Evolutionary conservation across 305 asterid species (phyloP).

Genomic region (Nicotiana rustica): DNA sequence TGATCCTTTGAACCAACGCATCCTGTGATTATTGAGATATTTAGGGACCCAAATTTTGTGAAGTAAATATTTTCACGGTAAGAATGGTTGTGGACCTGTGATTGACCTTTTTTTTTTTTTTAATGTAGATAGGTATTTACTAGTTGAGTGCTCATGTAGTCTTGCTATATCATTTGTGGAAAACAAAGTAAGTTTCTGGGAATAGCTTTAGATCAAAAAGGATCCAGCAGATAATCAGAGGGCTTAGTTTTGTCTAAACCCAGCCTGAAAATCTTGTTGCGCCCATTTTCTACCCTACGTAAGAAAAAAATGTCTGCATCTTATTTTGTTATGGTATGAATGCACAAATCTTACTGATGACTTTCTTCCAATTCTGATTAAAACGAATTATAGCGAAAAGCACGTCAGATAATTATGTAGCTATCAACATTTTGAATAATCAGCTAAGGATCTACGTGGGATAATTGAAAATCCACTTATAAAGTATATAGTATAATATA

Average conservation of each 20-base stretch:
- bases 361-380: too few relatives aligned
- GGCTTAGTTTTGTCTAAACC: too few relatives aligned
- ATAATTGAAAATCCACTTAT: constrained; percentile 67
- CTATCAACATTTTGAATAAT: constrained; percentile 43
- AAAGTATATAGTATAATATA: constrained; percentile 39
- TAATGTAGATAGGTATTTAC: neutral
- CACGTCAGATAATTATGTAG: constrained; percentile 42
- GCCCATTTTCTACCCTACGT: too few relatives aligned
- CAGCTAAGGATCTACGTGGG: constrained; percentile 52
- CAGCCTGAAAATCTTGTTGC: too few relatives aligned
- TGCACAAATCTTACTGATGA: too few relatives aligned
- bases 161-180: too few relatives aligned
- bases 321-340: too few relatives aligned
- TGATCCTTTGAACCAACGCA: neutral
- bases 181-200: too few relatives aligned
- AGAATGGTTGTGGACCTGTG: neutral
- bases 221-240: too few relatives aligned
- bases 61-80: constrained; percentile 7
- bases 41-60: neutral
- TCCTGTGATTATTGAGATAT: constrained; percentile 16
- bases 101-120: neutral
- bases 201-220: too few relatives aligned
- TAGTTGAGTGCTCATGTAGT: neutral
- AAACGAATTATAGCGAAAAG: neutral
- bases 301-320: too few relatives aligned